Evolutionary conservation across 2,329 filamentous ascomycete genomes (phyloP).

Genomic region (Lecanicillium sp.): DNA sequence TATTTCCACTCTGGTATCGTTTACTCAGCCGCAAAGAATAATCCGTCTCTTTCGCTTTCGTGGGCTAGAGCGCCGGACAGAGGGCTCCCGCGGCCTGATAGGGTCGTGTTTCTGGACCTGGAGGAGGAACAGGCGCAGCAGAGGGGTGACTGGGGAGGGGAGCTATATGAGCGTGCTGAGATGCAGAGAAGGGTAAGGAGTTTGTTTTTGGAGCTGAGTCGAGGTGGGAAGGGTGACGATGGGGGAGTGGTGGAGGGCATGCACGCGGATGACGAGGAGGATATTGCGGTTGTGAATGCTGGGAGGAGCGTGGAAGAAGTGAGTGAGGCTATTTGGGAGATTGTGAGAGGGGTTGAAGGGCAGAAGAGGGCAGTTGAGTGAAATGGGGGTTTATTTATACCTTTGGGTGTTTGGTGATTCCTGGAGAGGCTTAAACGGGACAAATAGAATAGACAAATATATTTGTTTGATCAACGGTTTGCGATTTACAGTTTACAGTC

Average conservation of each 20-base stretch:
- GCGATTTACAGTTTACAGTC: no score
- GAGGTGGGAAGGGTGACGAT: slow-evolving; percentile 32
- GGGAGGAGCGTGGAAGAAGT: slow-evolving; percentile 48
- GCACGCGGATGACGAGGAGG: slow-evolving; percentile 37
- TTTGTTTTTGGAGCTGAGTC: slow-evolving; percentile 55
- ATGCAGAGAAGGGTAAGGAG: slow-evolving; percentile 75
- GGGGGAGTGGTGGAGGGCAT: slow-evolving; percentile 15
- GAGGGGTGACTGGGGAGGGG: slow-evolving; percentile 79
- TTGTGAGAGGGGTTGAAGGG: slow-evolving; percentile 39
- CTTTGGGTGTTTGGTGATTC: not conserved
- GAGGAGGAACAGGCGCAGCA: slow-evolving; percentile 61
- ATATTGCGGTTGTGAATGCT: slow-evolving; percentile 46
- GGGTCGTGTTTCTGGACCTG: slow-evolving; percentile 81
- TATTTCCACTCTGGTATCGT: slow-evolving; percentile 95
- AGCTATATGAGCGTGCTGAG: slow-evolving; percentile 78
- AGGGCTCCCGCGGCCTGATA: slow-evolving; percentile 78
- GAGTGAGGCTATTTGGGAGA: slow-evolving; percentile 44
- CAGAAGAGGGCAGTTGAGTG: slow-evolving; percentile 33
- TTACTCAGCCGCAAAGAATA: slow-evolving; percentile 82
- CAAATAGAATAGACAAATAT: no score
- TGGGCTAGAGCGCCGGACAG: slow-evolving; percentile 84
- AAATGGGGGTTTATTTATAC: no score
- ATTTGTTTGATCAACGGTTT: no score
- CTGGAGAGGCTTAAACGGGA: no score
- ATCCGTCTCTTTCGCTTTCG: slow-evolving; percentile 56